Base-by-base conservation (phyloP, 805 yeast species). In the Teunomyces funiuensis region DNA sequence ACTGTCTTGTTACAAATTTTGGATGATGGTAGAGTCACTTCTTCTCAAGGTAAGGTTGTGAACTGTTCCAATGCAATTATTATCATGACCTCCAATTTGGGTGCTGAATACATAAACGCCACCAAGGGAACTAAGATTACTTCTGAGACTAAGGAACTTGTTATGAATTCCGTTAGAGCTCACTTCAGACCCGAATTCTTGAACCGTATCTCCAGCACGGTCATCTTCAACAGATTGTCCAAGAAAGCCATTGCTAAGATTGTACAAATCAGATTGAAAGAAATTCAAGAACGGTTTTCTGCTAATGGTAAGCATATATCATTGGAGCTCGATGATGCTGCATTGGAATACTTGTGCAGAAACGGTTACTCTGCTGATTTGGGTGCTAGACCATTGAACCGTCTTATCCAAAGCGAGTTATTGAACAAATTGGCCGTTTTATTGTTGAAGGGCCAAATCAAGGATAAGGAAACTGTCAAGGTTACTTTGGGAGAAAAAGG, bases 131-230 rank as follows among this genome's bases (percentile, higher is more conserved):
- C 88, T 7, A 82, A 79, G 62, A 72, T 91, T 38, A 81, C 82
- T 33, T 77, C 76, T 4, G 76, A 75, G 30, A 84, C 95, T 11
- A 83, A 80, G 58, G 85, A 82, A 29, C 71, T 76, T 48, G 98
- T 93, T 8, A 83, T 91, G 93, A 76, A 73, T 25, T 76, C 91
- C 1, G 96, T 93, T 7, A 79, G 85, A 53, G 76, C 76, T 5
- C 98, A 93, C 63, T 93, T 93, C 80, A 81, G 98, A 63, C 99
- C 99, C 4, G 99, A 93, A 67, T 93, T 93, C 72, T 74, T 93
- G 56, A 93, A 93, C 76, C 86, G 99, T 74, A 91, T 93, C 50
- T 84, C 96, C 2, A 87, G 95, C 6, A 90, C 88, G 52, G 88
- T 91, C 22, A 85, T 93, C 16, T 93, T 93, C 79, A 93, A 93